phyloP scores from a whole-genome alignment of 2,329 filamentous ascomycete genomes.

The Amesomyces nigricolor region DNA sequence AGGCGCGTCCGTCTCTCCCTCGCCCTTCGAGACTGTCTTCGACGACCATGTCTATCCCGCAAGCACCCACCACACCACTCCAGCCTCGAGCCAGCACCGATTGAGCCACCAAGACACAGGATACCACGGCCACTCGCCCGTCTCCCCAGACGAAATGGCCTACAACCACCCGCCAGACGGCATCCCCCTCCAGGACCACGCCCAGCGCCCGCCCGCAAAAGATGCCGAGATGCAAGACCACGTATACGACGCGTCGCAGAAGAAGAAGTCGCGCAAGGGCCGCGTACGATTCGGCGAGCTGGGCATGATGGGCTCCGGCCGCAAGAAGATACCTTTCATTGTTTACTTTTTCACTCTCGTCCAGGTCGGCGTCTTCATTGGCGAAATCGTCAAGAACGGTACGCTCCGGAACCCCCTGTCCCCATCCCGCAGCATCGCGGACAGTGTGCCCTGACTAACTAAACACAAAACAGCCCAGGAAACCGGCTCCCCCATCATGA shows the following conservation, averaged over 20 bases:
- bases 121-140: conserved; percentile 48
- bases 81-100: conserved; percentile 35
- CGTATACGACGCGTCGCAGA: conserved; percentile 51
- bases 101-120: conserved; percentile 49
- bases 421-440: no score
- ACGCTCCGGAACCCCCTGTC: conserved; percentile 29
- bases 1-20: conserved; percentile 29
- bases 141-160: conserved; percentile 33
- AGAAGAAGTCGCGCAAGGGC: conserved; percentile 36
- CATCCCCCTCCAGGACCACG: conserved; percentile 46
- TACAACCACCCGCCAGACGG: conserved; percentile 41
- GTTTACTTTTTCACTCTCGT: conserved; percentile 72
- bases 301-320: conserved; percentile 52
- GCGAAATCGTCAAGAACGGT: conserved; percentile 81
- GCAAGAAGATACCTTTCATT: conserved; percentile 65
- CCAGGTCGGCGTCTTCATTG: conserved; percentile 83
- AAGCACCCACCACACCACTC: conserved; percentile 35
- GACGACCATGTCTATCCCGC: conserved; percentile 62
- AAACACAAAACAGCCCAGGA: conserved; percentile 50
- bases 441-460: background rate
- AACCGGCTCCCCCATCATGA: conserved; percentile 73
- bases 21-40: conserved; percentile 62
- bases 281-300: conserved; percentile 53
- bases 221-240: conserved; percentile 49
- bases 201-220: conserved; percentile 39